Evolutionary conservation across 2,329 filamentous ascomycete genomes (phyloP).

Genomic region (Pezicula radicicola): DNA sequence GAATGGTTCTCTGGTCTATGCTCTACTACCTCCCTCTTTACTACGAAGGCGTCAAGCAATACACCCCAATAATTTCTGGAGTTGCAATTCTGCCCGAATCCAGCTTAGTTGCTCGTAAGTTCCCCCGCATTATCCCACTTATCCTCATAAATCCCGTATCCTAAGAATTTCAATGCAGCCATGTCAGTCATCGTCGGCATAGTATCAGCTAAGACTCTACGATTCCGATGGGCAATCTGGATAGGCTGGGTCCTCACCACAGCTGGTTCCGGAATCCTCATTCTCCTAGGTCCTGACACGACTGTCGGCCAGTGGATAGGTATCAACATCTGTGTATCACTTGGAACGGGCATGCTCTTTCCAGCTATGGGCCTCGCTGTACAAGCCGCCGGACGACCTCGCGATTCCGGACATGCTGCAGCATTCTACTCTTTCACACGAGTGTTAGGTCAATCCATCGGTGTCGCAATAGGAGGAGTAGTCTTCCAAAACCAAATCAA

Average conservation of each 20-base stretch:
- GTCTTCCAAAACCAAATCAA: constrained; percentile 62
- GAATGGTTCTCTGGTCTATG: constrained; percentile 50
- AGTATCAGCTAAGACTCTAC: constrained; percentile 50
- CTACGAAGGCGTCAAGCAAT: constrained; percentile 50
- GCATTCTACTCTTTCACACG: constrained; percentile 68
- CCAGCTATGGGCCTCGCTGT: constrained; percentile 60
- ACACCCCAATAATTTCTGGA: constrained; percentile 49
- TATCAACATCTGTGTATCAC: constrained; percentile 55
- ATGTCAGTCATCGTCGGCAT: constrained; percentile 54
- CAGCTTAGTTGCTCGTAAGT: constrained; percentile 54
- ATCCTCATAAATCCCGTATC: constrained; percentile 43
- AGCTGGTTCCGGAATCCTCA: constrained; percentile 53
- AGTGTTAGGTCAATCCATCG: constrained; percentile 61
- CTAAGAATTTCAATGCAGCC: constrained; percentile 57
- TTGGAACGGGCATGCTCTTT: constrained; percentile 64
- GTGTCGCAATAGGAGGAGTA: constrained; percentile 64
- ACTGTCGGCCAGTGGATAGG: constrained; percentile 54
- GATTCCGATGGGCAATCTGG: constrained; percentile 54
- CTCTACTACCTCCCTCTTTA: constrained; percentile 54
- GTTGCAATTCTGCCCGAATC: constrained; percentile 57
- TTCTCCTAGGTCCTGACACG: constrained; percentile 46
- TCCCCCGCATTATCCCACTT: constrained; percentile 47
- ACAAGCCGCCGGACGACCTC: constrained; percentile 55
- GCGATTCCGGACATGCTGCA: constrained; percentile 57
- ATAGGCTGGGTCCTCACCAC: constrained; percentile 58